phyloP scores from a whole-genome alignment of 2,329 filamentous ascomycete genomes.

The Hirsutella rhossiliensis region DNA sequence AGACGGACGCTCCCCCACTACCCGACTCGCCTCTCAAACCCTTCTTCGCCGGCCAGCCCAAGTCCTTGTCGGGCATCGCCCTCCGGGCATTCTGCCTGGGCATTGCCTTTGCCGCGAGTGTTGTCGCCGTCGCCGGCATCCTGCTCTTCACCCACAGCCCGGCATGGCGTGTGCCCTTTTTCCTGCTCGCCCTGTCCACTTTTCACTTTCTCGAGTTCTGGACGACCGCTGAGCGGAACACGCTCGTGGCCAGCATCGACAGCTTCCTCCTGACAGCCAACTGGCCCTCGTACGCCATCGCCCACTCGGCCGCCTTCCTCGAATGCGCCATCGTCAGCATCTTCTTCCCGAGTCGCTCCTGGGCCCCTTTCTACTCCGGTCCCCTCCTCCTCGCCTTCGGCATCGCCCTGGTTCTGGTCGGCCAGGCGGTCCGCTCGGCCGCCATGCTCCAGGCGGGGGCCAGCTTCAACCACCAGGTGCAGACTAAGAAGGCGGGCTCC shows the following conservation, averaged over 20 bases:
- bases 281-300: slow-evolving; percentile 72
- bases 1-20: background rate
- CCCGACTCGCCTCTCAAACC: slow-evolving; percentile 12
- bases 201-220: slow-evolving; percentile 98
- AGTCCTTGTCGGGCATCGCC: slow-evolving; percentile 49
- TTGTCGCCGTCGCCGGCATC: slow-evolving; percentile 17
- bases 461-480: slow-evolving; percentile 86
- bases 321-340: slow-evolving; percentile 57
- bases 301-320: slow-evolving; percentile 60
- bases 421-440: slow-evolving; percentile 63
- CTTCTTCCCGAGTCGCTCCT: slow-evolving; percentile 38
- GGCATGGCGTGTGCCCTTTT: slow-evolving; percentile 53
- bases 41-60: slow-evolving; percentile 33
- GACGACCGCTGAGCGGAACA: slow-evolving; percentile 78
- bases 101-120: slow-evolving; percentile 24
- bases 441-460: slow-evolving; percentile 84
- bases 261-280: slow-evolving; percentile 81
- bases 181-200: slow-evolving; percentile 53
- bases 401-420: slow-evolving; percentile 49
- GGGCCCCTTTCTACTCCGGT: slow-evolving; percentile 32
- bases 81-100: slow-evolving; percentile 45
- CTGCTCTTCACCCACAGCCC: slow-evolving; percentile 28
- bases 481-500: slow-evolving; percentile 51
- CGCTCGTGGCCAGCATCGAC: slow-evolving; percentile 53
- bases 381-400: slow-evolving; percentile 41